These are phyloP conservation scores for Tulasnella sp. DNA, from an alignment of 768 basidiomycete species.

Conservation along the genomic window DNA sequence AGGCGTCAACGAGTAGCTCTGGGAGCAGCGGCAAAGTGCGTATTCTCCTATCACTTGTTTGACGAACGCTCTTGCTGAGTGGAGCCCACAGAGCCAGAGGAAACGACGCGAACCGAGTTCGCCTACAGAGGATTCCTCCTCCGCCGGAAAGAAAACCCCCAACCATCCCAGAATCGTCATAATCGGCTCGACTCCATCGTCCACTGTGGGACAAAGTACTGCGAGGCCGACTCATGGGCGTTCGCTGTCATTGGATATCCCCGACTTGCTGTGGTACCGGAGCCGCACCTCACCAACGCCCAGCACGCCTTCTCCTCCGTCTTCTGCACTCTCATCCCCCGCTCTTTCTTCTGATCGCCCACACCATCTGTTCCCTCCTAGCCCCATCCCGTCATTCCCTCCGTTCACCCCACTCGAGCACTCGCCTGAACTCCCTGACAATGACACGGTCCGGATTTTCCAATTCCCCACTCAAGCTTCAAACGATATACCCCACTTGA, in stretches of 20 bases:
- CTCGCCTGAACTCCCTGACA: background rate
- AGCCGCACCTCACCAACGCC: background rate
- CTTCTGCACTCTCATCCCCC: conserved; percentile 2
- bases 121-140: background rate
- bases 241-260: background rate
- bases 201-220: background rate
- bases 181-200: background rate
- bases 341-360: background rate
- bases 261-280: background rate
- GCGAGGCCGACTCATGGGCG: background rate
- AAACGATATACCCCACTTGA: background rate
- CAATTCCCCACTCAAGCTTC: background rate
- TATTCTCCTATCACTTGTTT: background rate
- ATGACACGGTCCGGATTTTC: background rate
- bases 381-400: conserved; percentile 24
- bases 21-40: background rate
- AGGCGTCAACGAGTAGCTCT: background rate
- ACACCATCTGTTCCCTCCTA: conserved; percentile 5
- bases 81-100: background rate
- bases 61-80: background rate
- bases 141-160: background rate
- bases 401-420: conserved; percentile 17
- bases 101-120: background rate
- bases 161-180: background rate
- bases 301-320: background rate